Evolutionary conservation across 73 alveolate species (phyloP).

Genomic region (Symbiodinium natans): DNA sequence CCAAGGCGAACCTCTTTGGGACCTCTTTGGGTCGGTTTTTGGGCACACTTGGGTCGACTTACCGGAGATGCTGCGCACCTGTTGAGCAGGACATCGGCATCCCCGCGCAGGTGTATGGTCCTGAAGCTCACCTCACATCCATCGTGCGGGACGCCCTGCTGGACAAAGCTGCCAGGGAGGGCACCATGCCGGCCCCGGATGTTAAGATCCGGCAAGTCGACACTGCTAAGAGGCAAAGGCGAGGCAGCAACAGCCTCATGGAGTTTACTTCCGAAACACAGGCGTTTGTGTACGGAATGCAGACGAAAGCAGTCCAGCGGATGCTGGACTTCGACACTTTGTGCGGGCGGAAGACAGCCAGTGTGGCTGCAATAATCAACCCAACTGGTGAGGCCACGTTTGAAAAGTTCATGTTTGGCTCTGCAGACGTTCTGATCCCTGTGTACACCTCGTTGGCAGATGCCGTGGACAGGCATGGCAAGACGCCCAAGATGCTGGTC

Average conservation of each 20-base stretch:
- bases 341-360: slow-evolving; percentile 53
- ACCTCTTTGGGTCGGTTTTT: too few relatives aligned
- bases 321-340: slow-evolving; percentile 90
- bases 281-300: slow-evolving; percentile 86
- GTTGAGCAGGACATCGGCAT: slow-evolving; percentile 77
- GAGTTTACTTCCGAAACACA: slow-evolving; percentile 55
- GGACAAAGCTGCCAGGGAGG: neutral
- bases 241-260: slow-evolving; percentile 35
- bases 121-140: slow-evolving; percentile 93
- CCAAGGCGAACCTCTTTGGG: too few relatives aligned
- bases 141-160: slow-evolving; percentile 84
- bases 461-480: slow-evolving; percentile 72
- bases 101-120: slow-evolving; percentile 87
- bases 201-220: slow-evolving; percentile 29
- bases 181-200: neutral
- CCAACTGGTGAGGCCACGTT: slow-evolving; percentile 90
- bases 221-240: slow-evolving; percentile 1
- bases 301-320: slow-evolving; percentile 78
- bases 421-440: slow-evolving; percentile 73
- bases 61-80: too few relatives aligned
- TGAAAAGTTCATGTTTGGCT: slow-evolving; percentile 80
- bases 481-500: slow-evolving; percentile 63
- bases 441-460: slow-evolving; percentile 63
- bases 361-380: slow-evolving; percentile 54
- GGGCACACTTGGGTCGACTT: too few relatives aligned